Base-by-base conservation (phyloP, 179 eudicot genomes). In the Gypsophila paniculata region DNA sequence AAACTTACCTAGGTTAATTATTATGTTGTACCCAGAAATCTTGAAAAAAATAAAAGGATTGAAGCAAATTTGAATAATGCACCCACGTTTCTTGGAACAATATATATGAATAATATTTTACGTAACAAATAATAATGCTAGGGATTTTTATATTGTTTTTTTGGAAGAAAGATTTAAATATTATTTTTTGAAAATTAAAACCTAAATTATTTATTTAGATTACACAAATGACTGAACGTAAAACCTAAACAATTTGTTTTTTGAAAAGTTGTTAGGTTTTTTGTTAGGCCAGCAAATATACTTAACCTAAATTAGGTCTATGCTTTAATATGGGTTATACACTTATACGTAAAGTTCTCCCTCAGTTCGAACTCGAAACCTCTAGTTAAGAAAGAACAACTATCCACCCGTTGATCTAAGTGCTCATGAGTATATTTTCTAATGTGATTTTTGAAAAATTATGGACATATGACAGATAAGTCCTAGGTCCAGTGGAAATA, bases 221-320 rank as follows among this genome's bases (percentile, higher is more conserved):
- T 38, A 49, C 34, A 52, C 61, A 72, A 49, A 32, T 48, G 19
- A 62, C 19, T 54, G 0, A 5, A 72, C 46, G 32, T 23, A 48
- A 46, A 46, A 2, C 22, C 44, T 39, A 39, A n/a, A n/a, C n/a
- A n/a, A 61, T 29, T 29, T 42, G 62, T 19, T 23, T 32, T 17
- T 63, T 52, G 12, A 17, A 55, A 36, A 38, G 15, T 34, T 36
- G 29, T 63, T 39, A 46, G 68, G 62, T 14, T 51, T 73, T 74
- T 72, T 7, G 71, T 65, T 65, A 55, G 71, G 71, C 55, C 44
- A 65, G 72, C 71, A 65, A 54, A 39, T 2, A 17, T 38, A 4
- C 0, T 62, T 32, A 62, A 62, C 67, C 67, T 32, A 62, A 34
- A 34, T 62, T 62, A 62, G 67, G 67, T 62, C 8, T 62, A 38